These are phyloP conservation scores for Penicillium cataractarum DNA, from an alignment of 495 filamentous ascomycete genomes.

Conservation along the genomic window DNA sequence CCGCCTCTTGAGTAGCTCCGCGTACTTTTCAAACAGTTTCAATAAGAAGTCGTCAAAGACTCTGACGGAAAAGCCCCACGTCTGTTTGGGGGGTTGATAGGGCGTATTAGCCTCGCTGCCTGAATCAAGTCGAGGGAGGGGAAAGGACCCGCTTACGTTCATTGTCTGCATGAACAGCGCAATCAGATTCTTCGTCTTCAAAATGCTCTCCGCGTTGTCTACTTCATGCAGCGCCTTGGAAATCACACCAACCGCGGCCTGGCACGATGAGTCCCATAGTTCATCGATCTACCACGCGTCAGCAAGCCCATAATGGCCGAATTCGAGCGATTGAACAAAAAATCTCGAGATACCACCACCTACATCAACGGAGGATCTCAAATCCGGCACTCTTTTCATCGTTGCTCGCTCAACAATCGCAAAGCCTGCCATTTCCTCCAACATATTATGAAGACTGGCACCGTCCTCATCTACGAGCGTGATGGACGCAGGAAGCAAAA, in stretches of 20 bases:
- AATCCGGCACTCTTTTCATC: slow-evolving; percentile 78
- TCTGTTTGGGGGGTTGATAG: slow-evolving; percentile 54
- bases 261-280: slow-evolving; percentile 98
- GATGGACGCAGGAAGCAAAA: slow-evolving; percentile 75
- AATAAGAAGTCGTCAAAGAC: slow-evolving; percentile 81
- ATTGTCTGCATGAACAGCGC: slow-evolving; percentile 97
- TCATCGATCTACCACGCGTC: slow-evolving; percentile 72
- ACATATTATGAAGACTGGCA: slow-evolving; percentile 76
- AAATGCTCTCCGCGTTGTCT: slow-evolving; percentile 77
- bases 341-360: not conserved
- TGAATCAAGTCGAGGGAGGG: not conserved
- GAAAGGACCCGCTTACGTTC: slow-evolving; percentile 57
- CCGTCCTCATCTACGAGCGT: slow-evolving; percentile 73
- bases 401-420: slow-evolving; percentile 95
- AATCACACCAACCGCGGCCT: slow-evolving; percentile 78
- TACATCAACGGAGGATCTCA: slow-evolving; percentile 84
- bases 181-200: slow-evolving; percentile 90
- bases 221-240: slow-evolving; percentile 74
- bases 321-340: not conserved
- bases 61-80: slow-evolving; percentile 86
- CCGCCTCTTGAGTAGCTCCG: slow-evolving; percentile 83
- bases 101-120: not conserved
- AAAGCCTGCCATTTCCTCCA: slow-evolving; percentile 95
- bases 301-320: slow-evolving; percentile 4
- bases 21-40: slow-evolving; percentile 88